These are phyloP conservation scores for Sclerotinia borealis DNA, from an alignment of 2,329 filamentous ascomycete species.

Conservation along the genomic window DNA sequence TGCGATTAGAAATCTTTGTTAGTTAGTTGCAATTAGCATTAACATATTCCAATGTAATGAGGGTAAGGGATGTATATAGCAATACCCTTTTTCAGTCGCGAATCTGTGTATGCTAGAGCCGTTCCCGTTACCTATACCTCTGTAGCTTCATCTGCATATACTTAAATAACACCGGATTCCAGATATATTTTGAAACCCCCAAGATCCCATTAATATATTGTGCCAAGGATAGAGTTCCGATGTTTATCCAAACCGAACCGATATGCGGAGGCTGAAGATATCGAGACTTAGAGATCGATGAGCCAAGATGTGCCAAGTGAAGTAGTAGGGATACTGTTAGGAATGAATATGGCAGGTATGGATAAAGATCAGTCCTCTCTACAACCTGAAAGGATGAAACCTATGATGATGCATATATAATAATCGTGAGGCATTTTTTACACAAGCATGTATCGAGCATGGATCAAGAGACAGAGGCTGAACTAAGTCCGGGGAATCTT, in stretches of 20 bases:
- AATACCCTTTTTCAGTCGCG: background rate
- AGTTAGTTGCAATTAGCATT: background rate
- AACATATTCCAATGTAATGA: background rate
- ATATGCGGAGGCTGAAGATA: too few species aligned
- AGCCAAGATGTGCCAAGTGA: too few species aligned
- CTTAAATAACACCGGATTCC: background rate
- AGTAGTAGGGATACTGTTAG: too few species aligned
- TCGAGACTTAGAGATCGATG: too few species aligned
- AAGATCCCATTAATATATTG: too few species aligned
- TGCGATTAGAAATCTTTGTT: background rate
- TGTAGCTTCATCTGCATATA: background rate
- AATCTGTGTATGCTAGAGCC: background rate
- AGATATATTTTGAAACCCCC: background rate
- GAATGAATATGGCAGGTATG: too few species aligned
- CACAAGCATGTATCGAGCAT: background rate
- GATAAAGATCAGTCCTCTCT: too few species aligned
- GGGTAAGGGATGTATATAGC: background rate
- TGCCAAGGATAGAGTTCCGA: too few species aligned
- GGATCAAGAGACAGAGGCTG: background rate
- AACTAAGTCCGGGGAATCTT: background rate
- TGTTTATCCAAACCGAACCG: too few species aligned
- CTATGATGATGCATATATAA: background rate
- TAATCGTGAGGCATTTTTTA: background rate
- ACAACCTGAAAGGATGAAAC: too few species aligned
- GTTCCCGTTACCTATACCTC: background rate